A percentile compares a stretch with the other conserved stretches of the same genome.
Evolutionary conservation across 2,329 filamentous ascomycete genomes (phyloP).

Genomic region (Colletotrichum euphorbiae): DNA sequence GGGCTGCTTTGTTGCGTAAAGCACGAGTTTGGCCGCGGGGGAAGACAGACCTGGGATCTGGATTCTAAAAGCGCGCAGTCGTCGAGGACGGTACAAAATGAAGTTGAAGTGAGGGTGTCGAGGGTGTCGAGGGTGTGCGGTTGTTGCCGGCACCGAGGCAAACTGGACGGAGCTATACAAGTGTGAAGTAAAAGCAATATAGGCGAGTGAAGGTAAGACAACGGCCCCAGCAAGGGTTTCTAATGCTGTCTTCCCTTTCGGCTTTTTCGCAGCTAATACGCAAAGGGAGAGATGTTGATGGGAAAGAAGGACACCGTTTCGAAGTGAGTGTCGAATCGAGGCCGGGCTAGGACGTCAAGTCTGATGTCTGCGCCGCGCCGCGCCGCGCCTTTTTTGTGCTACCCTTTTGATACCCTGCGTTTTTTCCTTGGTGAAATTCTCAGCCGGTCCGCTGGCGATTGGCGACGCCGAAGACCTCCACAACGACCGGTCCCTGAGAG

Average conservation of each 20-base stretch:
- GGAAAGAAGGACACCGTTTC: constrained; percentile 24
- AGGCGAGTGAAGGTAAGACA: constrained; percentile 12
- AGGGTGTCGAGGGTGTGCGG: constrained; percentile 26
- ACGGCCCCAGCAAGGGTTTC: neutral
- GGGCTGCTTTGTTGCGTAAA: neutral
- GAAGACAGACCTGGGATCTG: neutral
- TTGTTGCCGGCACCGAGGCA: neutral
- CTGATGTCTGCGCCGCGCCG: constrained; percentile 19
- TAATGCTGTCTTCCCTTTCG: neutral
- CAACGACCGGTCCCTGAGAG: neutral
- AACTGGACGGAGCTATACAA: neutral
- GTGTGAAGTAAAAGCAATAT: neutral
- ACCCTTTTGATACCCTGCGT: neutral
- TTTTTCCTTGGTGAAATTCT: neutral
- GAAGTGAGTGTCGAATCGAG: constrained; percentile 18
- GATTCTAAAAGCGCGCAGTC: constrained; percentile 2
- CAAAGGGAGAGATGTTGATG: neutral
- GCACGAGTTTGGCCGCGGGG: neutral
- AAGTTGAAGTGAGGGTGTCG: constrained; percentile 9
- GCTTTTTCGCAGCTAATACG: neutral
- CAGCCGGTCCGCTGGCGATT: neutral
- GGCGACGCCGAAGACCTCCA: constrained; percentile 11
- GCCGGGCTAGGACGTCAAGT: constrained; percentile 31
- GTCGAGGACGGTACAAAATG: neutral
- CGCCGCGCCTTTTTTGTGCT: neutral